These are phyloP conservation scores for Cladosporium sp. DNA, from an alignment of 2,329 filamentous ascomycete genomes.

Conservation along the genomic window DNA sequence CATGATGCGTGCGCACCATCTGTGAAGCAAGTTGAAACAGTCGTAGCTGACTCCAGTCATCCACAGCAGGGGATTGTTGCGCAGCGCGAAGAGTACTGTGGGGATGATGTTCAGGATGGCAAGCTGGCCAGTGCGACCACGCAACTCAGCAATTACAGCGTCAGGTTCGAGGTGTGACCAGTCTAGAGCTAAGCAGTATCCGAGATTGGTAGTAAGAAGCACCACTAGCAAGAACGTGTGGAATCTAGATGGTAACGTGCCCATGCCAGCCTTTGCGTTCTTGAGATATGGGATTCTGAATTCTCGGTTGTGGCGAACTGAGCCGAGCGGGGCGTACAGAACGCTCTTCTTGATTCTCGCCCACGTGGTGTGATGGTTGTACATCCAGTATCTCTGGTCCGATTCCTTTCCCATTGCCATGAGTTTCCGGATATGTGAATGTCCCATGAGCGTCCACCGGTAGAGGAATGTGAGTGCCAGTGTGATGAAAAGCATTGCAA, in stretches of 20 bases:
- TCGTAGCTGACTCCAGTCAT: constrained; percentile 89
- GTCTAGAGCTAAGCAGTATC: constrained; percentile 71
- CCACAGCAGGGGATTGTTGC: constrained; percentile 88
- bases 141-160: constrained; percentile 74
- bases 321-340: constrained; percentile 69
- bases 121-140: constrained; percentile 81
- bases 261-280: constrained; percentile 70
- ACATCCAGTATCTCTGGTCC: constrained; percentile 48
- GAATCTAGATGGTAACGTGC: constrained; percentile 77
- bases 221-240: constrained; percentile 67
- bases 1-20: constrained; percentile 77
- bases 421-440: constrained; percentile 48
- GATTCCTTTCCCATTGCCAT: constrained; percentile 44
- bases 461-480: constrained; percentile 42
- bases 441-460: constrained; percentile 44
- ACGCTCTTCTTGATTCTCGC: constrained; percentile 65
- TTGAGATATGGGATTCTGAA: constrained; percentile 60
- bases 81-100: constrained; percentile 80
- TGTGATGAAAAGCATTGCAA: constrained; percentile 39
- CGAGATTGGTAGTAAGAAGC: constrained; percentile 72
- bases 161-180: constrained; percentile 50
- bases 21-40: constrained; percentile 88
- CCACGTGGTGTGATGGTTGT: constrained; percentile 48
- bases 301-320: constrained; percentile 74
- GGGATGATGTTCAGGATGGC: constrained; percentile 90